A percentile compares a stretch with the other conserved stretches of the same genome.
Conservation (phyloP, 345 rosid genomes). For the Salix dunnii region DNA sequence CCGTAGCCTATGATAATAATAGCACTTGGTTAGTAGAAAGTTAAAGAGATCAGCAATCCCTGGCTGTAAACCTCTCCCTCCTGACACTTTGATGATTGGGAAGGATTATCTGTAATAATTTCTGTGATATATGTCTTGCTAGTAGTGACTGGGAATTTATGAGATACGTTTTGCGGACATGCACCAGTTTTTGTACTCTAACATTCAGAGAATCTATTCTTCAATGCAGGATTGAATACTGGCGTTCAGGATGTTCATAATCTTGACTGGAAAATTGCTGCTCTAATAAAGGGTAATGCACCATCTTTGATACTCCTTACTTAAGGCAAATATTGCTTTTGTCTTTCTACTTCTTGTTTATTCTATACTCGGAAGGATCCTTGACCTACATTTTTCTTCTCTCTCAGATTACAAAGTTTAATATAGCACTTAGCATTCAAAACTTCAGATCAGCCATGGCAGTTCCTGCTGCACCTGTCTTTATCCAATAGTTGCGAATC, state of each 20-base stretch:
- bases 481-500: conserved; percentile 71
- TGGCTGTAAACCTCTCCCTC: background rate
- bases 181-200: background rate
- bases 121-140: background rate
- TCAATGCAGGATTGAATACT: conserved; percentile 82
- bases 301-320: conserved; percentile 63
- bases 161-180: background rate
- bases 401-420: conserved; percentile 67
- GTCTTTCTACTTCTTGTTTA: conserved; percentile 12
- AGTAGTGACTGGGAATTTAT: background rate
- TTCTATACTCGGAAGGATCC: conserved; percentile 16
- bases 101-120: background rate
- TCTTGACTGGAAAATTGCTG: conserved; percentile 95
- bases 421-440: conserved; percentile 78
- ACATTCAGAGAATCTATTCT: background rate
- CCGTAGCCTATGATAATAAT: background rate
- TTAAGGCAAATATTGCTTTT: conserved; percentile 68
- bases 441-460: conserved; percentile 90
- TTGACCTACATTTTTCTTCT: conserved; percentile 20
- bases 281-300: conserved; percentile 52
- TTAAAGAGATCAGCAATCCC: background rate
- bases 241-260: conserved; percentile 97
- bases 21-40: background rate
- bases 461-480: conserved; percentile 84
- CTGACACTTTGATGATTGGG: background rate